Evolutionary conservation across 345 rosid genomes (phyloP).

Genomic region (Moricandia arvensis): DNA sequence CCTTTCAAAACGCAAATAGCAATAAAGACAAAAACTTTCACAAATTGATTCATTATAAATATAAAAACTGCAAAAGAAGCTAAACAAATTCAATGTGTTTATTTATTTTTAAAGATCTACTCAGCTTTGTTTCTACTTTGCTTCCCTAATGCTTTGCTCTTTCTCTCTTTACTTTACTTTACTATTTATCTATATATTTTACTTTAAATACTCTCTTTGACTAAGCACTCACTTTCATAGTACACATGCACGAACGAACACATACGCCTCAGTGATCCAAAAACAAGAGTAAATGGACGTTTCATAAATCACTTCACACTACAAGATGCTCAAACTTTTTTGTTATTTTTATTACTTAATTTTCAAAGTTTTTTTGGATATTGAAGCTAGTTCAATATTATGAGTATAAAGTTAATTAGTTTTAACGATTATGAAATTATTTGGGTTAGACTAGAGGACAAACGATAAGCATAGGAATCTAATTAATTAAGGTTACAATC

Average conservation of each 20-base stretch:
- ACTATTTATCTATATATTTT: neutral
- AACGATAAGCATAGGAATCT: neutral
- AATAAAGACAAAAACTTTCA: conserved; percentile 37
- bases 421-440: neutral
- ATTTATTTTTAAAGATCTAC: neutral
- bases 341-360: neutral
- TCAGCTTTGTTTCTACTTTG: conserved; percentile 14
- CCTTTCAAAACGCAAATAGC: conserved; percentile 28
- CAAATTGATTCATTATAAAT: conserved; percentile 8
- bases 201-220: conserved; percentile 31
- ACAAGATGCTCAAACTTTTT: conserved; percentile 22
- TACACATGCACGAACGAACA: conserved; percentile 36
- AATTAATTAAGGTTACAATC: too few species aligned
- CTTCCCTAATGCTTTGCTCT: conserved; percentile 13
- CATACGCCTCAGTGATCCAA: conserved; percentile 29
- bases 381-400: neutral
- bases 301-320: conserved; percentile 30
- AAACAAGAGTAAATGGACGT: conserved; percentile 21
- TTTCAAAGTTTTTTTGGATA: neutral
- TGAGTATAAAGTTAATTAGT: neutral
- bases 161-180: conserved; percentile 2
- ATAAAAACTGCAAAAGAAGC: conserved; percentile 8
- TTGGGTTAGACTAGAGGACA: neutral
- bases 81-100: conserved; percentile 10
- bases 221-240: conserved; percentile 40